Evolutionary conservation across 2,329 filamentous ascomycete species (phyloP), one percentile per base, ranked within the genome.

Genomic region (Xylaria multiplex): DNA sequence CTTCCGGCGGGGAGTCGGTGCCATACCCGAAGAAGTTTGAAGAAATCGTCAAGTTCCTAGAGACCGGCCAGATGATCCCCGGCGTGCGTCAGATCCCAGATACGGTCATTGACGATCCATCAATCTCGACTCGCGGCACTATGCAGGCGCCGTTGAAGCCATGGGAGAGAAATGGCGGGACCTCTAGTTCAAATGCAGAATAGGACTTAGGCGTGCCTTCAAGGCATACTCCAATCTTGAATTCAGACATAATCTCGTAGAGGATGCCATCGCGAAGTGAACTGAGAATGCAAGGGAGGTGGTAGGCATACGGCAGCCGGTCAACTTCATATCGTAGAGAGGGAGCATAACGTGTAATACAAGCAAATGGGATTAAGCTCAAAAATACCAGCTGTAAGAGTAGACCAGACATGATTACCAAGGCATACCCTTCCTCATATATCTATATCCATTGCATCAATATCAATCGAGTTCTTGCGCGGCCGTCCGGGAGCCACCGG

Each of bases 41-140:
- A 6, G 87, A 93, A 67, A 92, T 93, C 43, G 88, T 93, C 58
- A 89, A 90, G 63, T 84, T 93, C 59, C 91, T 94, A 64, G 89
- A 89, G 13, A 88, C 85, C 9, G 91, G 91, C 46, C 85, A 91
- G 72, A 87, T 88, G 1, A 90, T 94, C 59, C 90, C 91, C 1
- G 91, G 91, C 0, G 93, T 93, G 75, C 88, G 88, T 72, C 85
- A 93, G 63, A 92, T 93, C 53, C 91, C 91, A 3, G 84, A 89
- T 66, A 93, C 88, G 0, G 82, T 93, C 11, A 81, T 93, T 32
- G 83, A 85, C 30, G 89, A 89, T 0, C 86, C 91, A 67, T 84
- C 71, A 1, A 73, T 76, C 40, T 71, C 70, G 32, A 71, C 74
- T 9, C 72, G 56, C 16, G 75, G 75, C 19, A 67, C 65, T 16